Base-by-base conservation (phyloP, 441 rosid species). In the Macaranga tanarius region DNA sequence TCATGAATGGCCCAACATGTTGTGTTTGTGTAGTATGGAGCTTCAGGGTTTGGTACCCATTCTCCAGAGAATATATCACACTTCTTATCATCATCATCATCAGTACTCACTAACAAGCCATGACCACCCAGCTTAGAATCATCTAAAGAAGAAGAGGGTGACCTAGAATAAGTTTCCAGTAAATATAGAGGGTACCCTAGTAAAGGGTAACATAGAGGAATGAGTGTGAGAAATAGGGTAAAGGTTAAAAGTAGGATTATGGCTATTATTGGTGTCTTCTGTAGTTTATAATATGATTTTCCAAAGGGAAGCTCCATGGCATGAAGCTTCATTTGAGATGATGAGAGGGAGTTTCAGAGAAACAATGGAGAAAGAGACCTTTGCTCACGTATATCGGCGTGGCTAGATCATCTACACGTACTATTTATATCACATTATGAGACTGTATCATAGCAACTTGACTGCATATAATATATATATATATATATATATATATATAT, bases 1-100 rank as follows among this genome's bases (percentile, higher is more conserved):
- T 90, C 97, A 66, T 90, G 89, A 69, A 94, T 92, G 31, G 92
- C 91, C 79, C 90, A 86, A n/a, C 97, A 94, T 69, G 86, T 86
- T 7, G 90, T 82, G 72, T 90, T 89, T 56, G 86, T 87, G 83
- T 94, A 92, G 62, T 90, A 78, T 47, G 97, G 95, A 26, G 88
- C 96, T 22, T 51, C 78, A 67, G 83, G 82, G 81, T 94, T 89
- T 44, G 62, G 75, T 9, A 90, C 75, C 99, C 99, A 94, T 72
- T 76, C 80, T 23, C 99, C 97, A 0, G 84, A 75, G 81, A 88
- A 91, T 72, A 93, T 70, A 71, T 91, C 96, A 25, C 97, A 93
- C 22, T 59, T 54, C 15, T 76, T 70, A 31, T 31, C 38, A 31
- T 31, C 1, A 31, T 31, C 38, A 31, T 31, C 4, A 31, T 31